Evolutionary conservation across 148 eudicot species (phyloP).

Genomic region (Agrostemma githago): DNA sequence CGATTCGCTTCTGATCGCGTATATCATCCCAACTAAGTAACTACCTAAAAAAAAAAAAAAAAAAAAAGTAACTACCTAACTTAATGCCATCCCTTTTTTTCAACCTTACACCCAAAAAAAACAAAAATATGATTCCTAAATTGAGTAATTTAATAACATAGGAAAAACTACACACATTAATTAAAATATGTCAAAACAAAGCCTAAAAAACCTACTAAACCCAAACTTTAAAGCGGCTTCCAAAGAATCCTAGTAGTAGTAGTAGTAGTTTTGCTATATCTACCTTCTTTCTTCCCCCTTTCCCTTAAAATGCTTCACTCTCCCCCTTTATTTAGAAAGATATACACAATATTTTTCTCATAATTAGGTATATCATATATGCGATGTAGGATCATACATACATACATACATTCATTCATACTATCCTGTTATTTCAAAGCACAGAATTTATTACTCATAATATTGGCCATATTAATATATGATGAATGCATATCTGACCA

Average conservation of each 20-base stretch:
- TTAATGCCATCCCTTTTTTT: too few species aligned
- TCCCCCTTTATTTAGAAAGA: conserved; percentile 6
- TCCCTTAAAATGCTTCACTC: background rate
- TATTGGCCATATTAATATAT: conserved; percentile 1
- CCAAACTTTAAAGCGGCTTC: conserved; percentile 31
- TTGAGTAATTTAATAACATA: too few species aligned
- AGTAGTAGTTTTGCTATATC: too few species aligned
- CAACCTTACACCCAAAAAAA: too few species aligned
- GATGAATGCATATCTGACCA: conserved; percentile 17
- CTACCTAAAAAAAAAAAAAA: too few species aligned
- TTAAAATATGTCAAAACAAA: background rate
- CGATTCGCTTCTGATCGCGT: too few species aligned
- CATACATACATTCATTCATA: background rate
- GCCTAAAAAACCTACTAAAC: background rate
- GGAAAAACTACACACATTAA: too few species aligned
- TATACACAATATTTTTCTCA: background rate
- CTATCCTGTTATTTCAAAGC: background rate
- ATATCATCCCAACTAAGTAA: too few species aligned
- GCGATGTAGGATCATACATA: background rate
- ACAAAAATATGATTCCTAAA: too few species aligned
- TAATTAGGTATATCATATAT: background rate
- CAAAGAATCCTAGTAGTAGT: background rate
- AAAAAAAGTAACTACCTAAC: too few species aligned
- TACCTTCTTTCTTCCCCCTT: conserved; percentile 2
- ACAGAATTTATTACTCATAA: conserved; percentile 7